These are phyloP conservation scores for Rhodotorula mucilaginosa DNA, from an alignment of 1,284 basidiomycete species.

Conservation along the genomic window DNA sequence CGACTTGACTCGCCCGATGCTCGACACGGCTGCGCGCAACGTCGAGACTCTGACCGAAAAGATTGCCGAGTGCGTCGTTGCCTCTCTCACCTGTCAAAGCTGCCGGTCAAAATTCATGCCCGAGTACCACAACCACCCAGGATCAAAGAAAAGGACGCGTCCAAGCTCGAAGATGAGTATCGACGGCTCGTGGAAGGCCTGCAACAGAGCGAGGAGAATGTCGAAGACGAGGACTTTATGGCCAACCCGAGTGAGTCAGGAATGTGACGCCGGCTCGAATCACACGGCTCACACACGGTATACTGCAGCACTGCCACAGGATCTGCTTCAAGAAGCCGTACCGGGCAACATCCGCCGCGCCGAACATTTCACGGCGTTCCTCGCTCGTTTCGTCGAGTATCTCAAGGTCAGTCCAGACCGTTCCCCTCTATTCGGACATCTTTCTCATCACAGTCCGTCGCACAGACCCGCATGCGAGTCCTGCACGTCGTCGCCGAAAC, in stretches of 20 bases:
- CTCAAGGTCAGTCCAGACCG: slow-evolving; percentile 66
- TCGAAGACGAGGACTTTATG: slow-evolving; percentile 79
- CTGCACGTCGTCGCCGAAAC: slow-evolving; percentile 99
- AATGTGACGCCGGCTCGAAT: neutral
- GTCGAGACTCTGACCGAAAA: slow-evolving; percentile 83
- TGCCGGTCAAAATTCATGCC: too few relatives aligned
- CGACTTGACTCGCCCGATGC: slow-evolving; percentile 96
- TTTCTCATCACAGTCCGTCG: neutral
- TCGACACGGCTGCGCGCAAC: slow-evolving; percentile 90
- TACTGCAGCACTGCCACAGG: slow-evolving; percentile 77
- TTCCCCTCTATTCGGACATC: accelerated
- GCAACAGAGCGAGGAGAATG: slow-evolving; percentile 51
- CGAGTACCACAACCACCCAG: slow-evolving; percentile 52
- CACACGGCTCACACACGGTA: slow-evolving; percentile 28
- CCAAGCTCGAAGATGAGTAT: slow-evolving; percentile 95
- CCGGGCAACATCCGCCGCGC: slow-evolving; percentile 98
- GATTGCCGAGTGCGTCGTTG: slow-evolving; percentile 80
- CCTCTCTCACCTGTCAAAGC: neutral
- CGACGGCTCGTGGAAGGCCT: slow-evolving; percentile 92
- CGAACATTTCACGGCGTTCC: slow-evolving; percentile 97
- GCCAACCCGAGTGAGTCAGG: slow-evolving; percentile 71
- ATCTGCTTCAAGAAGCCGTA: slow-evolving; percentile 90
- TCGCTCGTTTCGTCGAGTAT: slow-evolving; percentile 98
- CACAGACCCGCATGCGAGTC: slow-evolving; percentile 93
- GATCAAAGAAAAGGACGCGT: slow-evolving; percentile 89